These are phyloP conservation scores for Sphagnum magellanicum DNA, from an alignment of 228 moss, liverwort and hornwort genomes.

Conservation along the genomic window DNA sequence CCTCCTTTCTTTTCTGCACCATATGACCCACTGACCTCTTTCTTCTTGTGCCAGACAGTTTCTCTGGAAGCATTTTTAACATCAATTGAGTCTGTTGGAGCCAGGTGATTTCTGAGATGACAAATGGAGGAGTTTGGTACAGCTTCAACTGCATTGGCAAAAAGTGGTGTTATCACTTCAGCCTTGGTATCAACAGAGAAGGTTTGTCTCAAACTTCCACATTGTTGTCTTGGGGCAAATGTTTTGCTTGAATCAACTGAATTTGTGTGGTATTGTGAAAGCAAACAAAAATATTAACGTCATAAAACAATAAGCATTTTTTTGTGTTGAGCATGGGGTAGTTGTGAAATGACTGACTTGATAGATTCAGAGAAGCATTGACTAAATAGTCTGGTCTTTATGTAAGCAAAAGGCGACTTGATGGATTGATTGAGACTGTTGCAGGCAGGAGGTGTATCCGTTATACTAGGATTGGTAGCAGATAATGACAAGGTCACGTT, in stretches of 20 bases:
- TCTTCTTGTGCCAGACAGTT: too few relatives aligned
- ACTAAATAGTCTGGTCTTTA: background rate
- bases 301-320: background rate
- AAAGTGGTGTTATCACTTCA: slow-evolving; percentile 21
- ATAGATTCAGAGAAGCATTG: background rate
- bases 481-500: slow-evolving; percentile 21
- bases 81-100: too few relatives aligned
- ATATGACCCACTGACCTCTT: too few relatives aligned
- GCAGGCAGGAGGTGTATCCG: slow-evolving; percentile 38
- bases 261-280: too few relatives aligned
- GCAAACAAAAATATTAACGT: background rate
- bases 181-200: slow-evolving; percentile 21
- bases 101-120: slow-evolving; percentile 25
- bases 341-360: too few relatives aligned
- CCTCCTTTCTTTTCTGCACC: too few relatives aligned
- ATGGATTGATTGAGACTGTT: background rate
- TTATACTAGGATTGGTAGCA: slow-evolving; percentile 33
- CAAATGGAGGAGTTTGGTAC: slow-evolving; percentile 36
- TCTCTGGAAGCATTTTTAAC: too few relatives aligned
- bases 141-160: slow-evolving; percentile 45
- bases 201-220: background rate
- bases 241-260: too few relatives aligned
- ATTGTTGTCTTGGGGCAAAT: too few relatives aligned
- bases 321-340: background rate
- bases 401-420: background rate